phyloP scores from a whole-genome alignment of 108 stramenopile genomes.

The Cyclotella atomus region DNA sequence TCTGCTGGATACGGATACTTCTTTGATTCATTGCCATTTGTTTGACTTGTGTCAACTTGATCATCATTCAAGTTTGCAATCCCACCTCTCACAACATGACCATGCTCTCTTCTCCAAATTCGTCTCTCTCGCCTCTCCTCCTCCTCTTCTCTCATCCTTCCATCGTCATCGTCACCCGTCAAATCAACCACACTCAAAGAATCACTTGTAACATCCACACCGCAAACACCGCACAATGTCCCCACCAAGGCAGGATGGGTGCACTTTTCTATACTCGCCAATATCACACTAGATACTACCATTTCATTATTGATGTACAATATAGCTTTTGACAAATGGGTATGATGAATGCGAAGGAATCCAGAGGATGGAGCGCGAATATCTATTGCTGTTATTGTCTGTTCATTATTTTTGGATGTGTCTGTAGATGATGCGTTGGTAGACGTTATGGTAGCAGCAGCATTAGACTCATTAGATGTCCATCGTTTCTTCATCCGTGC shows the following conservation, averaged over 20 bases:
- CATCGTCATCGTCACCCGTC: not conserved
- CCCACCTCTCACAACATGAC: not conserved
- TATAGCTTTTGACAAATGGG: not conserved
- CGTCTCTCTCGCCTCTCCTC: not conserved
- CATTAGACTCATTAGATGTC: too few relatives aligned
- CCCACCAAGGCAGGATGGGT: slow-evolving; percentile 78
- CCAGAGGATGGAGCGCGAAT: slow-evolving; percentile 32
- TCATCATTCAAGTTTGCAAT: not conserved
- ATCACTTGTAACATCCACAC: too few relatives aligned
- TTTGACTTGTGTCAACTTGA: not conserved
- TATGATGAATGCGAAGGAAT: slow-evolving; percentile 25
- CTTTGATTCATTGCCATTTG: too few relatives aligned
- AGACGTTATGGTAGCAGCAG: not conserved
- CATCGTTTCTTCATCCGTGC: slow-evolving; percentile 27
- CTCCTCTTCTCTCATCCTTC: not conserved
- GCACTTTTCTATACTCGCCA: slow-evolving; percentile 73
- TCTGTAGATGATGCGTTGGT: slow-evolving; percentile 4
- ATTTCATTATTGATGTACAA: not conserved
- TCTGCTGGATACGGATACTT: not conserved
- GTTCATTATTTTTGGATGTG: not conserved
- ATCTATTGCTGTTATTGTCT: not conserved
- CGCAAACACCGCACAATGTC: slow-evolving; percentile 76
- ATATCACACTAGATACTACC: slow-evolving; percentile 9
- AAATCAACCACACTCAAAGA: not conserved
- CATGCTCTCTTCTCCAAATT: not conserved